Evolutionary conservation across 768 basidiomycete species (phyloP).

Genomic region (Russula foetens): DNA sequence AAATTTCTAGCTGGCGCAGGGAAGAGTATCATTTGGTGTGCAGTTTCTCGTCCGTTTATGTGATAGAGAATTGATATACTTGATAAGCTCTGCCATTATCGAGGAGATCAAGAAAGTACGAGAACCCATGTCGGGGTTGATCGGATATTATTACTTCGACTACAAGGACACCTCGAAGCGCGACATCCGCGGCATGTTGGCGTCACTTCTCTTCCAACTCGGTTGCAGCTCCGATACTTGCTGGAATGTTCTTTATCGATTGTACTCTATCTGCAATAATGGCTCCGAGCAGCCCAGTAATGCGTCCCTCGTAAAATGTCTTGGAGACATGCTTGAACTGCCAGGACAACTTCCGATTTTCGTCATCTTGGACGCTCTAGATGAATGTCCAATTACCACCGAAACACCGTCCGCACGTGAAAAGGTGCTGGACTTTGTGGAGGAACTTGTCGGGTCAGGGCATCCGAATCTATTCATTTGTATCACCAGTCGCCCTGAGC

Average conservation of each 20-base stretch:
- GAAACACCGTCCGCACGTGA: not conserved
- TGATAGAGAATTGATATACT: not conserved
- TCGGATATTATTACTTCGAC: not conserved
- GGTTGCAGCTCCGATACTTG: not conserved
- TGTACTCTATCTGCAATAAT: not conserved
- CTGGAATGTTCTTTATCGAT: not conserved
- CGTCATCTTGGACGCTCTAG: not conserved
- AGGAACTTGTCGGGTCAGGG: not conserved
- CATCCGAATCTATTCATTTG: not conserved
- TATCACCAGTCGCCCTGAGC: slow-evolving; percentile 3
- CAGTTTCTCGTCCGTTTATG: too few species aligned
- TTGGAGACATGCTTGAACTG: not conserved
- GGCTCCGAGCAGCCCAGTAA: not conserved
- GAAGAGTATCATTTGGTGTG: not conserved
- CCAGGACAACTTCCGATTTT: not conserved
- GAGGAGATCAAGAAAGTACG: not conserved
- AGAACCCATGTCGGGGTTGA: not conserved
- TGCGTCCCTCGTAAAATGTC: not conserved
- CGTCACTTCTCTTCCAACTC: not conserved
- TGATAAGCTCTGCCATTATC: not conserved
- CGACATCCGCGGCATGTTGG: not conserved
- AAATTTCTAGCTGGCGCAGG: not conserved
- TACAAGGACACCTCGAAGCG: not conserved
- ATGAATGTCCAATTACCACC: not conserved
- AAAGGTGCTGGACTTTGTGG: not conserved